Evolutionary conservation across 441 rosid genomes (phyloP).

Genomic region (Macaranga tanarius): DNA sequence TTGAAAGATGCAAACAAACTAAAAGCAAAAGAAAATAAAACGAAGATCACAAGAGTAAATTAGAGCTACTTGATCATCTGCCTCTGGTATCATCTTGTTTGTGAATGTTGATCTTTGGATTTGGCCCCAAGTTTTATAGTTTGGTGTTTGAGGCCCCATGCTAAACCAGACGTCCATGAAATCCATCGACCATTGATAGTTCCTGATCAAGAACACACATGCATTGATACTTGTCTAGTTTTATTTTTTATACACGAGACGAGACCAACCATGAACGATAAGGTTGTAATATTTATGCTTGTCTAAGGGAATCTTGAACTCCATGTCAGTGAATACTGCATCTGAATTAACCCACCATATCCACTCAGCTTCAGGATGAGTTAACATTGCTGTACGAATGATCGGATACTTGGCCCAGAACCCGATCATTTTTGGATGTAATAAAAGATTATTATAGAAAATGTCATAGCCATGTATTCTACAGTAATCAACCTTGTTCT

Average conservation of each 20-base stretch:
- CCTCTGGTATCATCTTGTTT: conserved; percentile 59
- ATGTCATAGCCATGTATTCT: conserved; percentile 70
- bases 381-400: conserved; percentile 73
- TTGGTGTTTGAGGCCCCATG: conserved; percentile 57
- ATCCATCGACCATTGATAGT: conserved; percentile 92
- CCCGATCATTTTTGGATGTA: conserved; percentile 67
- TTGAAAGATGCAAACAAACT: too few relatives aligned
- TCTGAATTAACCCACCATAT: conserved; percentile 99
- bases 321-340: conserved; percentile 88
- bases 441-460: conserved; percentile 65
- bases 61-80: conserved; percentile 84
- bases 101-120: conserved; percentile 58
- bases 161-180: conserved; percentile 64
- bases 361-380: conserved; percentile 97
- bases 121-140: conserved; percentile 56
- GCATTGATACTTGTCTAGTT: conserved; percentile 85
- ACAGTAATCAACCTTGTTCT: conserved; percentile 93
- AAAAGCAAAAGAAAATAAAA: too few relatives aligned
- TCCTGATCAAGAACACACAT: conserved; percentile 65
- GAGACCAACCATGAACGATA: conserved; percentile 80
- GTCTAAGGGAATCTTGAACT: conserved; percentile 64
- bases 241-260: conserved; percentile 44
- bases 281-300: conserved; percentile 55
- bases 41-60: too few relatives aligned
- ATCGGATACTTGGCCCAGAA: conserved; percentile 82